Conservation (phyloP, 106 monocot genomes). For the Dioscorea zingiberensis region DNA sequence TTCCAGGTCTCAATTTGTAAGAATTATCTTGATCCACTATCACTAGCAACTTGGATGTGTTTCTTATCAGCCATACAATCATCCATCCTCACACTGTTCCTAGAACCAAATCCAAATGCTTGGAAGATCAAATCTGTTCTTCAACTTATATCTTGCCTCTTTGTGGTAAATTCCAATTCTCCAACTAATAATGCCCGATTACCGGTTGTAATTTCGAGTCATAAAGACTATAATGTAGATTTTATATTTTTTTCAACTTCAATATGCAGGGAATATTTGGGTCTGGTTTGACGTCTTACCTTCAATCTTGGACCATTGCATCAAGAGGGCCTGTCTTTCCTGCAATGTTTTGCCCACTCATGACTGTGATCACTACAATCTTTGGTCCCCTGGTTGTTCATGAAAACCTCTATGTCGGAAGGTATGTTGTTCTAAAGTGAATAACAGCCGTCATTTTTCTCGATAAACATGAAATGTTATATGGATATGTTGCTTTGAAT, state of each 20-base stretch:
- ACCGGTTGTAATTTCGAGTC: too few relatives aligned
- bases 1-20: conserved; percentile 41
- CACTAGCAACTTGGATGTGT: conserved; percentile 50
- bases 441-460: too few relatives aligned
- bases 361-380: conserved; percentile 17
- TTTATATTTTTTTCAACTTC: too few relatives aligned
- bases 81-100: conserved; percentile 22
- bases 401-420: conserved; percentile 47
- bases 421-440: conserved; percentile 10
- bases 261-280: conserved; percentile 11
- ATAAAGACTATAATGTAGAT: too few relatives aligned
- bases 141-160: conserved; percentile 30
- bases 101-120: conserved; percentile 28
- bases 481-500: background rate
- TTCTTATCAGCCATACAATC: conserved; percentile 41
- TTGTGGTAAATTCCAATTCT: conserved; percentile 30
- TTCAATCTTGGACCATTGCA: conserved; percentile 41
- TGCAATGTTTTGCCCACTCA: conserved; percentile 43
- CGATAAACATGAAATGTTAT: too few relatives aligned
- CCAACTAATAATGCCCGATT: too few relatives aligned
- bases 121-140: conserved; percentile 31
- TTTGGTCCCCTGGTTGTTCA: conserved; percentile 25
- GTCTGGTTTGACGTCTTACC: conserved; percentile 3
- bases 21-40: conserved; percentile 31
- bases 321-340: conserved; percentile 50